A percentile compares a stretch with the other conserved stretches of the same genome.
Conservation (phyloP, 257 asterid genomes). For the Rehmannia glutinosa region DNA sequence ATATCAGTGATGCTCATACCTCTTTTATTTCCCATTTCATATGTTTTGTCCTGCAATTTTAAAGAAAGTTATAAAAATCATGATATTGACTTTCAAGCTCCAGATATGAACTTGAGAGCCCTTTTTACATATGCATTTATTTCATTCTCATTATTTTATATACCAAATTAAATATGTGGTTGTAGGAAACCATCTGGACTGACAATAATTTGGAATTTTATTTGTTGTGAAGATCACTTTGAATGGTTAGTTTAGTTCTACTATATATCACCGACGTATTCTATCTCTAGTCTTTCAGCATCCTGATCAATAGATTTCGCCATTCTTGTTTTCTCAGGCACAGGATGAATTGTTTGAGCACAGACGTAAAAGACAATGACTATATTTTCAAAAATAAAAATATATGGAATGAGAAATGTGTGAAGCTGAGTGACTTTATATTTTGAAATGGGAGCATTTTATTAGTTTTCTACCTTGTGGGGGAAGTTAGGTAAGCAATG, state of each 20-base stretch:
- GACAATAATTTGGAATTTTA: conserved; percentile 69
- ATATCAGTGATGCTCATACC: no score
- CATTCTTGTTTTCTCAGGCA: conserved; percentile 51
- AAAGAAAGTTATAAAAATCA: background rate
- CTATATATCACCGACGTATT: background rate
- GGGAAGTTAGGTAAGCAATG: no score
- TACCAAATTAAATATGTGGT: conserved; percentile 2
- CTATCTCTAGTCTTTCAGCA: background rate
- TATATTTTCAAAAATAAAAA: no score
- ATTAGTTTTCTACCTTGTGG: no score
- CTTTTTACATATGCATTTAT: background rate
- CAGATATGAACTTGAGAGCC: no score
- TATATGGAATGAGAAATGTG: no score
- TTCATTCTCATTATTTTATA: background rate
- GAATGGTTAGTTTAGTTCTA: conserved; percentile 53
- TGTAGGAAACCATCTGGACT: conserved; percentile 79
- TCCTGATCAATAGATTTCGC: conserved; percentile 4
- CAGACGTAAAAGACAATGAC: conserved; percentile 65
- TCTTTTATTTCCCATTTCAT: no score
- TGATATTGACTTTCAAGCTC: no score
- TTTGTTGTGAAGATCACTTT: conserved; percentile 91
- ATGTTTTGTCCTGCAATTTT: no score
- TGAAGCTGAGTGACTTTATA: no score
- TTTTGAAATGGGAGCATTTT: no score
- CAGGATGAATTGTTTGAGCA: conserved; percentile 64